Evolutionary conservation across 805 yeast genomes (phyloP), one percentile per base, ranked within the genome.

Genomic region (Pichia eremophila): DNA sequence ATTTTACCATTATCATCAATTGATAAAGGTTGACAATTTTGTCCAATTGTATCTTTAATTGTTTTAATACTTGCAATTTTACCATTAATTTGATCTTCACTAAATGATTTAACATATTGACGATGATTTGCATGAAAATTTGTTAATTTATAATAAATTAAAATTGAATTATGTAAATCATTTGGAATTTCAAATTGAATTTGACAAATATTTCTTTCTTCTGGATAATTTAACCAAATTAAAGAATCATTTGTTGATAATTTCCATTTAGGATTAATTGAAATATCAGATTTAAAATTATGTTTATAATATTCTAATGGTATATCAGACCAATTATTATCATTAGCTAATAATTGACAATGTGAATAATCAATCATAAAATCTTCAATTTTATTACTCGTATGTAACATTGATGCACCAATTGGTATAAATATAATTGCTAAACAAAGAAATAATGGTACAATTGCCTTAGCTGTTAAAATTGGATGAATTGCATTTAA

Each of bases 51-150:
- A 54, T 75, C 79, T 28, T 71, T 72, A 36, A 93, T 69, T 40
- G 68, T 73, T 18, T 64, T 65, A 1, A 69, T 69, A 2, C 75
- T 56, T 2, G 85, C 79, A 3, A 85, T 83, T 39, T 77, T 66
- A 8, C 99, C 99, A 53, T 79, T 79, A 44, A 91, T 60, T 66
- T 91, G 99, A 47, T 75, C 75, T 57, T 83, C 79, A 62, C 89
- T 90, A 63, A 75, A 85, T 10, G 95, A 84, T 56, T 79, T 80
- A n/a, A 89, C 97, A 61, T 85, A 93, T 56, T 95, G 84, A 53
- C 99, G 79, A 69, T 91, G 99, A 66, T 93, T 91, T 61, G 95
- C 96, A 65, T 74, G 87, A 64, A 91, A 93, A 63, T 85, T 84
- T 43, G 95, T 86, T 55, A 91, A 68, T 55, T 81, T 79, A 69